Percentiles rank a stretch among this genome's conserved stretches.
phyloP scores from a whole-genome alignment of 2,329 filamentous ascomycete species.

The Pestalotiopsis sp. region DNA sequence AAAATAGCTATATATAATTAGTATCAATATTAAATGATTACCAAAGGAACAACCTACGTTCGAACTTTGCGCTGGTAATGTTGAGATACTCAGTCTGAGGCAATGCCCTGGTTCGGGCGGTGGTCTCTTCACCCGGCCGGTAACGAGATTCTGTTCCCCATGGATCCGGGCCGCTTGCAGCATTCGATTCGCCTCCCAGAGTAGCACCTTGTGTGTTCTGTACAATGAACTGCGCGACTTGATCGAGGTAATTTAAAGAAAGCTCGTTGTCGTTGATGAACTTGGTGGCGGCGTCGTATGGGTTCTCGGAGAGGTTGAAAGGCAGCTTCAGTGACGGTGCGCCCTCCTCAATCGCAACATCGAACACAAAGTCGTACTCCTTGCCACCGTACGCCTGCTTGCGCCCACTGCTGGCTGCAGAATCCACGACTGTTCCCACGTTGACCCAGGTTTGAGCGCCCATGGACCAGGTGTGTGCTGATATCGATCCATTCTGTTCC shows the following conservation, averaged over 20 bases:
- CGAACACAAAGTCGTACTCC: slow-evolving; percentile 95
- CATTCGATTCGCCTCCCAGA: slow-evolving; percentile 59
- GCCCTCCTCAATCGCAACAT: slow-evolving; percentile 93
- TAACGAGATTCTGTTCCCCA: slow-evolving; percentile 80
- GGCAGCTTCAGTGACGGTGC: slow-evolving; percentile 92
- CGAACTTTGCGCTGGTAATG: slow-evolving; percentile 72
- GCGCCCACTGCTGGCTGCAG: slow-evolving; percentile 77
- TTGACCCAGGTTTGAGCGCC: slow-evolving; percentile 75
- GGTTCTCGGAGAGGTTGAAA: slow-evolving; percentile 89
- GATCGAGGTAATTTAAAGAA: slow-evolving; percentile 83
- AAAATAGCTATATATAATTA: slow-evolving; percentile 69
- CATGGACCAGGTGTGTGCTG: slow-evolving; percentile 84
- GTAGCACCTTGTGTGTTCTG: slow-evolving; percentile 86
- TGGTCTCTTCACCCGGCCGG: slow-evolving; percentile 64
- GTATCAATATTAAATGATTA: neutral
- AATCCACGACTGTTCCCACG: slow-evolving; percentile 92
- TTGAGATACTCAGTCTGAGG: slow-evolving; percentile 79
- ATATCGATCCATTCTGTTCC: slow-evolving; percentile 77
- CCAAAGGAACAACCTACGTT: slow-evolving; percentile 38
- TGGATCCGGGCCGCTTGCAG: slow-evolving; percentile 62
- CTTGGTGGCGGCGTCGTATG: slow-evolving; percentile 86
- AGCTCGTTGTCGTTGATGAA: slow-evolving; percentile 90
- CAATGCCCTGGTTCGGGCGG: slow-evolving; percentile 58
- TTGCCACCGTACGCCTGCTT: slow-evolving; percentile 78
- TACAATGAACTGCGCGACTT: slow-evolving; percentile 89